Conservation (phyloP, 441 rosid species). For the Isatis lusitanica region DNA sequence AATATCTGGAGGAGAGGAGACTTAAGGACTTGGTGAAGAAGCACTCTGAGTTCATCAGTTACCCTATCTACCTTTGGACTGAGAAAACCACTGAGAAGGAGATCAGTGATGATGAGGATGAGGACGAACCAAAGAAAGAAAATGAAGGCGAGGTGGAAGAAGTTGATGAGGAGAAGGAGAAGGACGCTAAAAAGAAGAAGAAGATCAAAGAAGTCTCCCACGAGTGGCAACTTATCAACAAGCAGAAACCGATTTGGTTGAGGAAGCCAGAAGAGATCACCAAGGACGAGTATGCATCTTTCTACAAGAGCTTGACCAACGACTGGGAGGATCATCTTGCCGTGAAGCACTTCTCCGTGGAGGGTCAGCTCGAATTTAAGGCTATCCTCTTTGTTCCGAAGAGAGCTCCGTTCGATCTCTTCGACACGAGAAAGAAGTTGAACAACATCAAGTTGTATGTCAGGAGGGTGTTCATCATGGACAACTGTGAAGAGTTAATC, state of each 20-base stretch:
- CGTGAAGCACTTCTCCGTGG: slow-evolving; percentile 57
- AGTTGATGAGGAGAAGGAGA: slow-evolving; percentile 55
- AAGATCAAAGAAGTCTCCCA: slow-evolving; percentile 57
- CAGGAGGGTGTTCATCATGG: slow-evolving; percentile 65
- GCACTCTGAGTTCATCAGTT: slow-evolving; percentile 65
- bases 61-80: slow-evolving; percentile 53
- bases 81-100: slow-evolving; percentile 68
- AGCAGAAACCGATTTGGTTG: slow-evolving; percentile 66
- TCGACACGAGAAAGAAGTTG: slow-evolving; percentile 53
- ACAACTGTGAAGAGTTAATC: slow-evolving; percentile 59
- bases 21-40: slow-evolving; percentile 60
- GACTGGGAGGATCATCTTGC: slow-evolving; percentile 65
- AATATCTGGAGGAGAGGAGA: slow-evolving; percentile 58
- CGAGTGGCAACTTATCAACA: slow-evolving; percentile 54
- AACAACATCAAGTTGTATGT: slow-evolving; percentile 69
- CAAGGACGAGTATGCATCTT: slow-evolving; percentile 56
- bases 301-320: slow-evolving; percentile 62
- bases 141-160: slow-evolving; percentile 57
- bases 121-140: slow-evolving; percentile 41
- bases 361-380: slow-evolving; percentile 61
- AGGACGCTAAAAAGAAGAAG: slow-evolving; percentile 50
- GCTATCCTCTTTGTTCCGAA: slow-evolving; percentile 47
- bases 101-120: slow-evolving; percentile 57
- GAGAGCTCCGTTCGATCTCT: slow-evolving; percentile 55
- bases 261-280: slow-evolving; percentile 58